Evolutionary conservation across 495 filamentous ascomycete genomes (phyloP).

Genomic region (Neurospora sp.): DNA sequence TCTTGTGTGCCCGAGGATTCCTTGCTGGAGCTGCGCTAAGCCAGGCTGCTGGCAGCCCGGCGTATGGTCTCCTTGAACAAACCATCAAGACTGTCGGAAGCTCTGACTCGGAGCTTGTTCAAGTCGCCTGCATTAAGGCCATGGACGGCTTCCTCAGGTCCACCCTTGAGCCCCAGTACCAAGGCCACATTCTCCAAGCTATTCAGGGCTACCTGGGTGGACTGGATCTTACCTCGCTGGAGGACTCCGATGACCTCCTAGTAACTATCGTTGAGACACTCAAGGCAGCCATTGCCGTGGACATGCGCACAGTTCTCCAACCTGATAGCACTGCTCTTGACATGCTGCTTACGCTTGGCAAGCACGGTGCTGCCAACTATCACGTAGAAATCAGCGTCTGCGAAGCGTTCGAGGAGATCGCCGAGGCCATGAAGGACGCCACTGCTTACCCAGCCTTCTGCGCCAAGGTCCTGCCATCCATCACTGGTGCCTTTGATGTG

Average conservation of each 20-base stretch:
- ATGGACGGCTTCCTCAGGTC: conserved; percentile 71
- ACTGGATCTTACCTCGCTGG: conserved; percentile 71
- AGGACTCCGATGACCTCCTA: conserved; percentile 82
- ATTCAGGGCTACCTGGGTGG: conserved; percentile 66
- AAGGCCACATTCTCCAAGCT: conserved; percentile 61
- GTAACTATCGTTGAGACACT: conserved; percentile 85
- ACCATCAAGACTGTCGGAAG: conserved; percentile 63
- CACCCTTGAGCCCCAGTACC: conserved; percentile 44
- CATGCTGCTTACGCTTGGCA: conserved; percentile 79
- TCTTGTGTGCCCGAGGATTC: conserved; percentile 78
- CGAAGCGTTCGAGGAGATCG: conserved; percentile 85
- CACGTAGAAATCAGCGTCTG: conserved; percentile 72
- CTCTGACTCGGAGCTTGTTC: conserved; percentile 76
- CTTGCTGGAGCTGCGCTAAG: conserved; percentile 67
- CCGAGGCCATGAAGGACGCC: conserved; percentile 43
- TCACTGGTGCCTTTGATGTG: conserved; percentile 83
- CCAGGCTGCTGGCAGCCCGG: conserved; percentile 39
- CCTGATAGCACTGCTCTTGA: conserved; percentile 60
- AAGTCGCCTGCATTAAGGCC: conserved; percentile 82
- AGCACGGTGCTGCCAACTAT: conserved; percentile 78
- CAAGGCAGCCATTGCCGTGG: conserved; percentile 68
- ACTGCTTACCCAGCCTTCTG: conserved; percentile 71
- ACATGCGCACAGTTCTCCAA: conserved; percentile 60
- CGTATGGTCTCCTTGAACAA: conserved; percentile 52
- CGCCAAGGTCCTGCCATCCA: conserved; percentile 72